Conservation (phyloP, 2,329 filamentous ascomycete genomes). For the Neoascochyta sp. region DNA sequence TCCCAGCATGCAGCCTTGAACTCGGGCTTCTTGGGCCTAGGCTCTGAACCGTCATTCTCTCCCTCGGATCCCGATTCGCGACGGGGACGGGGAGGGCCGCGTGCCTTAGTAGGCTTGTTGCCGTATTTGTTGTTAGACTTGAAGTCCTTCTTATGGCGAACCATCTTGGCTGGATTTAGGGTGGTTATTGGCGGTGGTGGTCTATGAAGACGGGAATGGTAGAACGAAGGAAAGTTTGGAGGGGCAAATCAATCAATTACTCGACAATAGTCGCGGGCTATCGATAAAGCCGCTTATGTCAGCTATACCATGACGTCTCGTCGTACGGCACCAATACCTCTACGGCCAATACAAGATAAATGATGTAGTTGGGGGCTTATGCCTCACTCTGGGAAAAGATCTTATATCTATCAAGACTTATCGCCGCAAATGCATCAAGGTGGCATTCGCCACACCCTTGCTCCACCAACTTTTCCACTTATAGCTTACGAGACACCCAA, state of each 20-base stretch:
- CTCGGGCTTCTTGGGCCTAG: slow-evolving; percentile 45
- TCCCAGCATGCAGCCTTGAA: slow-evolving; percentile 99
- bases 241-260: slow-evolving; percentile 18
- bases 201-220: slow-evolving; percentile 2
- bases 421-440: slow-evolving; percentile 3
- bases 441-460: too few species aligned
- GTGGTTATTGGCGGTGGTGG: neutral
- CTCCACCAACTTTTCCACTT: slow-evolving; percentile 5
- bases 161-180: slow-evolving; percentile 55
- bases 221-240: slow-evolving; percentile 13
- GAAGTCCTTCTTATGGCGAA: slow-evolving; percentile 91
- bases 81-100: slow-evolving; percentile 48
- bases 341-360: too few species aligned
- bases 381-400: too few species aligned
- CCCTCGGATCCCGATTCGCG: slow-evolving; percentile 22
- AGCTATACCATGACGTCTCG: too few species aligned
- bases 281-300: too few species aligned
- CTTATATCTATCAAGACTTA: too few species aligned
- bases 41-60: slow-evolving; percentile 20
- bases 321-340: too few species aligned
- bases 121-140: slow-evolving; percentile 67
- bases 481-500: slow-evolving; percentile 63
- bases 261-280: slow-evolving; percentile 15
- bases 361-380: too few species aligned
- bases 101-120: slow-evolving; percentile 50